Base-by-base conservation (phyloP, 2,329 filamentous ascomycete species). In the Botrytis squamosa region DNA sequence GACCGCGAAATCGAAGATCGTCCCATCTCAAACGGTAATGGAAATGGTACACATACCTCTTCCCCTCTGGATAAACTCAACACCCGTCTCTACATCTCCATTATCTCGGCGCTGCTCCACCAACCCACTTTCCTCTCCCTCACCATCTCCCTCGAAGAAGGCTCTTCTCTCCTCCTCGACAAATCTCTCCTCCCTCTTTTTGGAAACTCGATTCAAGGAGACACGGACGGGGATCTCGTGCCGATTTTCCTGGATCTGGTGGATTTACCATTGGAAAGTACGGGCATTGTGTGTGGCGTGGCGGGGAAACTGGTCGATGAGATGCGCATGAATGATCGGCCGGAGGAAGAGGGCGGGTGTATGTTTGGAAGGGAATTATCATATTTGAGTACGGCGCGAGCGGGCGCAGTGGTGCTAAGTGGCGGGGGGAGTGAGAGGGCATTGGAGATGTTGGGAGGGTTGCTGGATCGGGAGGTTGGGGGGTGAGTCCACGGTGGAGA, bases 261-360 rank as follows among this genome's bases (percentile, higher is more conserved):
- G 33, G 90, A 89, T 60, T 85, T 98, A 59, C 93, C 95, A 0
- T 87, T 95, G 60, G 94, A 97, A 82, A 94, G 94, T 12, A 97
- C 95, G 0, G 95, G 95, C 36, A 98, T 99, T 74, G 94, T 99
- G 5, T 98, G 95, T 78, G 95, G 96, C 42, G 93, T 99, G 3
- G 95, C 95, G 0, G 93, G 94, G 40, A 88, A 90, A 72, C 85
- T 98, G 42, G 92, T 94, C 0, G 89, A 92, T 68, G 92, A 93
- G 64, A 91, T 93, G 82, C 83, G 86, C 52, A 42, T 75, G 55
- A 52, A 74, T 49, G 76, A 73, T n/a, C 10, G 33, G 4, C 66
- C 66, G 1, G 36, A 69, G 12, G 66, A 57, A 69, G 66, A 69
- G 14, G 49, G 49, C 29, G 49, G 36, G 1, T 72, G 46, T 18